Percentiles rank a stretch among this genome's conserved stretches.
phyloP scores from a whole-genome alignment of 2,329 filamentous ascomycete species.

The Alternaria sp. region DNA sequence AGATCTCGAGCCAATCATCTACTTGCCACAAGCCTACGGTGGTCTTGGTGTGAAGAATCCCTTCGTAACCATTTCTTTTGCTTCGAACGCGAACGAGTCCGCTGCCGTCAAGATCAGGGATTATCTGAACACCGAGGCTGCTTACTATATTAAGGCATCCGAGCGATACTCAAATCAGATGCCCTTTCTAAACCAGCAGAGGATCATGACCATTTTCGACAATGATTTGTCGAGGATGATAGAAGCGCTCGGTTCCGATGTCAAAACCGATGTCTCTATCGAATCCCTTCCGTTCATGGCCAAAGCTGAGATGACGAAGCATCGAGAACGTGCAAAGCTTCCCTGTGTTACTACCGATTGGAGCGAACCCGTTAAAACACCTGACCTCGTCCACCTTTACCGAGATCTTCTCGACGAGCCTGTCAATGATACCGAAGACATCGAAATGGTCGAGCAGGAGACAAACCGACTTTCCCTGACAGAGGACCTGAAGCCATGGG shows the following conservation, averaged over 20 bases:
- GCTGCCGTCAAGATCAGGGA: neutral
- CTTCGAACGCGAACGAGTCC: neutral
- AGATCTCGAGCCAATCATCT: no score
- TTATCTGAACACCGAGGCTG: neutral
- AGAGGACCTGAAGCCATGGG: neutral
- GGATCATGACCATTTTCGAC: fast-evolving
- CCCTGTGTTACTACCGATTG: no score
- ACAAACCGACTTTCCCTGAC: neutral
- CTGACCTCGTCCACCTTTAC: neutral
- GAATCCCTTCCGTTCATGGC: no score
- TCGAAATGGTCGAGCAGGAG: neutral
- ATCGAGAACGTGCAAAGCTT: no score
- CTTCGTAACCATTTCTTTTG: neutral
- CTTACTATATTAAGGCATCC: neutral
- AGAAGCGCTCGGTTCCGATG: no score
- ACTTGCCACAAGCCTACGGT: neutral
- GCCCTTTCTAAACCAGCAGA: no score
- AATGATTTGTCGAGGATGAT: no score
- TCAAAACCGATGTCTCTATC: no score
- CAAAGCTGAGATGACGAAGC: no score
- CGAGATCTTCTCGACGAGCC: neutral
- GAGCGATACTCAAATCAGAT: neutral
- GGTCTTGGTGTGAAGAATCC: neutral
- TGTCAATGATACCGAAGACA: neutral
- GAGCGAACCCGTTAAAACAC: no score